A percentile compares a stretch with the other conserved stretches of the same genome.
These are phyloP conservation scores for Cinchona pubescens DNA, from an alignment of 257 asterid genomes.

Conservation along the genomic window DNA sequence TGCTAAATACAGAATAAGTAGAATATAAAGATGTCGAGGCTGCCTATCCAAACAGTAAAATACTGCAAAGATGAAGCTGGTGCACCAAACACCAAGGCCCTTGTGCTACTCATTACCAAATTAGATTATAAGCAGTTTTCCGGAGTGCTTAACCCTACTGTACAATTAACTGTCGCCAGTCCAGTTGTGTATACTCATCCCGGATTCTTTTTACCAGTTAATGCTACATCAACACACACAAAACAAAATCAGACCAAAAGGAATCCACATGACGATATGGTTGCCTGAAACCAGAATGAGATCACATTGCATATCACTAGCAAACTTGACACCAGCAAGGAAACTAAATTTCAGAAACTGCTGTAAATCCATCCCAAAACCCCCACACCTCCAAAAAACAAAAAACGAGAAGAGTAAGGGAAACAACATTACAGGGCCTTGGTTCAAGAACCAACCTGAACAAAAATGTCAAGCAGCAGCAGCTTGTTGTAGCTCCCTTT, in stretches of 20 bases:
- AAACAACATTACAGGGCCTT: neutral
- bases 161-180: neutral
- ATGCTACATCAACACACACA: neutral
- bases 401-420: neutral
- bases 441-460: constrained; percentile 34
- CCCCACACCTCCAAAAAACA: neutral
- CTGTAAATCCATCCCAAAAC: neutral
- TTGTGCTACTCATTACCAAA: neutral
- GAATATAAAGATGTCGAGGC: neutral
- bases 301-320: neutral
- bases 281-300: neutral
- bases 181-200: neutral
- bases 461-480: constrained; percentile 64
- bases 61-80: neutral
- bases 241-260: neutral
- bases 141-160: neutral
- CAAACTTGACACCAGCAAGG: neutral
- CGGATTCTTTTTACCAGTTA: neutral
- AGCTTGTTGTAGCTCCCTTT: constrained; percentile 74
- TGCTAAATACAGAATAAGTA: neutral
- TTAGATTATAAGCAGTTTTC: neutral
- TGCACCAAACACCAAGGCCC: neutral
- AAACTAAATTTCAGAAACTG: neutral
- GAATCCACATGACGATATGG: neutral
- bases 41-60: neutral